phyloP scores from a whole-genome alignment of 495 filamentous ascomycete genomes.

The Aspergillus sclerotioniger region DNA sequence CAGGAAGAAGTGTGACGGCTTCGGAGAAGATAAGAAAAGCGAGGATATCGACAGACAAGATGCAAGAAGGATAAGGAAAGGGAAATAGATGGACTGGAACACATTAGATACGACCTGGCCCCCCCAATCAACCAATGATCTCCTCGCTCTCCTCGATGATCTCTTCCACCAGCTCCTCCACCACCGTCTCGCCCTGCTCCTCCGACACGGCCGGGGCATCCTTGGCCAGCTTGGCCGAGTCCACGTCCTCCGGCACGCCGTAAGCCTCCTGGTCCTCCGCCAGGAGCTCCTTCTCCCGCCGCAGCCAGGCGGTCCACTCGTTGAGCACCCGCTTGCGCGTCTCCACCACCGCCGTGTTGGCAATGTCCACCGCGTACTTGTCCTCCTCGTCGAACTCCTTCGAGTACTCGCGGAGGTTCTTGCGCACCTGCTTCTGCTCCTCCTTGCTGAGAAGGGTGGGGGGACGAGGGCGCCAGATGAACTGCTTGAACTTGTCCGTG shows the following conservation, averaged over 20 bases:
- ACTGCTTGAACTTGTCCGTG: slow-evolving; percentile 97
- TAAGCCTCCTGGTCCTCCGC: slow-evolving; percentile 65
- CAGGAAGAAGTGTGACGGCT: slow-evolving; percentile 21
- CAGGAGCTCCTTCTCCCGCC: slow-evolving; percentile 68
- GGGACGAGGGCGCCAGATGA: slow-evolving; percentile 89
- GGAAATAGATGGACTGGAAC: slow-evolving; percentile 22
- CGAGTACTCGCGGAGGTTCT: slow-evolving; percentile 96
- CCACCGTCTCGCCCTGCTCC: slow-evolving; percentile 65
- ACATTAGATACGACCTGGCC: slow-evolving; percentile 39
- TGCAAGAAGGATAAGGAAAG: slow-evolving; percentile 25
- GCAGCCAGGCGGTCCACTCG: slow-evolving; percentile 89
- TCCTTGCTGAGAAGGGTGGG: slow-evolving; percentile 84
- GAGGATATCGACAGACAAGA: slow-evolving; percentile 16
- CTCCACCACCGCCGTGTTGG: slow-evolving; percentile 91
- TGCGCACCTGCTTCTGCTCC: slow-evolving; percentile 95
- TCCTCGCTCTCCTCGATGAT: slow-evolving; percentile 94
- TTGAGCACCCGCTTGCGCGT: slow-evolving; percentile 75
- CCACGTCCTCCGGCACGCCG: slow-evolving; percentile 63
- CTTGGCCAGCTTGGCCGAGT: slow-evolving; percentile 54
- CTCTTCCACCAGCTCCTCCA: slow-evolving; percentile 90
- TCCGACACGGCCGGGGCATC: slow-evolving; percentile 44
- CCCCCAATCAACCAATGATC: slow-evolving; percentile 50
- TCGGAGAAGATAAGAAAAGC: slow-evolving; percentile 26
- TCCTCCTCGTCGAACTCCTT: slow-evolving; percentile 94
- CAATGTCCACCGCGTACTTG: slow-evolving; percentile 82